Percentiles rank a stretch among this genome's conserved stretches.
Conservation (phyloP, 139 green algal species). For the Eudorina sp. region DNA sequence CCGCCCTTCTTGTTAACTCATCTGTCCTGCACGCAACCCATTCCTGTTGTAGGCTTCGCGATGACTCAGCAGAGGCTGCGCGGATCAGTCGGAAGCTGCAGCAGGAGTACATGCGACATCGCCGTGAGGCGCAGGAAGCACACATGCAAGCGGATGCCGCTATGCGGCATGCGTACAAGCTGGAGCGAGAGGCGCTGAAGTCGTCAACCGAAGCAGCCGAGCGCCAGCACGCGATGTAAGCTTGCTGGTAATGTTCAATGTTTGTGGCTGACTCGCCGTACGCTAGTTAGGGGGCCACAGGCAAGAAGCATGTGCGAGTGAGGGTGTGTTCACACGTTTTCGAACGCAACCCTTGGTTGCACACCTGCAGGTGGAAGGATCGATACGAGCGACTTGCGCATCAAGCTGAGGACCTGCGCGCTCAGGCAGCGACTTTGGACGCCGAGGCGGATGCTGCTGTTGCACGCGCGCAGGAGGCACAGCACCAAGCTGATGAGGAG, state of each 20-base stretch:
- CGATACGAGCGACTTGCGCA: not conserved
- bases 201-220: not conserved
- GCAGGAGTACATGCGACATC: constrained; percentile 34
- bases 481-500: constrained; percentile 20
- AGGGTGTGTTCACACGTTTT: too few species aligned
- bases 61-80: constrained; percentile 34
- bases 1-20: too few species aligned
- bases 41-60: constrained; percentile 11
- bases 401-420: not conserved
- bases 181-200: constrained; percentile 37
- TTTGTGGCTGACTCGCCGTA: too few species aligned
- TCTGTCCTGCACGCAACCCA: too few species aligned
- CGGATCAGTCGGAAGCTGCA: constrained; percentile 31
- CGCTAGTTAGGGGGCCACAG: too few species aligned
- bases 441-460: constrained; percentile 3
- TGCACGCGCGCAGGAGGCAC: not conserved
- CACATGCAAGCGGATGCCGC: constrained; percentile 39
- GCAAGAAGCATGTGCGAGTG: too few species aligned
- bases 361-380: constrained; percentile 32
- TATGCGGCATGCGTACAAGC: constrained; percentile 42
- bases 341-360: too few species aligned
- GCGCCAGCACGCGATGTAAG: constrained; percentile 1
- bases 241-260: too few species aligned
- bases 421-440: not conserved
- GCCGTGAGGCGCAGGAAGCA: constrained; percentile 35